Conservation (phyloP, 495 filamentous ascomycete genomes). For the Saxophila tyrrhenica region DNA sequence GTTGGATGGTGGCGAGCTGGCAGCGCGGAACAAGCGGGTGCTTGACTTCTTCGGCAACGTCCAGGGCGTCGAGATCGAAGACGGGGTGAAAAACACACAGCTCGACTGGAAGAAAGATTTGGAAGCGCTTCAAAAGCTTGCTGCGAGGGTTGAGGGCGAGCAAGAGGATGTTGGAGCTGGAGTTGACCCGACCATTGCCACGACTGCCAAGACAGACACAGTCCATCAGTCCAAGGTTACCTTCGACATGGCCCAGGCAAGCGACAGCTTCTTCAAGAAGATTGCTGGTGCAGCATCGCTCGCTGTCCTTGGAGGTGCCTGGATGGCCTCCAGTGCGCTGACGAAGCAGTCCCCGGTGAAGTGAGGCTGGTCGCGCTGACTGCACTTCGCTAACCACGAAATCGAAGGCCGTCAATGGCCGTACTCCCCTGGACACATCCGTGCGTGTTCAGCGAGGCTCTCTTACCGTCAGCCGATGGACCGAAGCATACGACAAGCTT, state of each 20-base stretch:
- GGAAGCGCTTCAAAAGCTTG: constrained; percentile 38
- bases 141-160: not conserved
- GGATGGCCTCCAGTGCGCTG: constrained; percentile 18
- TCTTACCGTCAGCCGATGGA: too few relatives aligned
- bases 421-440: too few relatives aligned
- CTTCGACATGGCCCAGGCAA: constrained; percentile 8
- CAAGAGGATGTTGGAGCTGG: not conserved
- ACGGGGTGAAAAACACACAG: constrained; percentile 2
- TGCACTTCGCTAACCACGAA: not conserved
- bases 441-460: too few relatives aligned
- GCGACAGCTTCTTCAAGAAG: constrained; percentile 15
- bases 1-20: constrained; percentile 67
- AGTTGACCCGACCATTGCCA: not conserved
- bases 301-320: constrained; percentile 8
- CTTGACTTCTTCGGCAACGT: constrained; percentile 99
- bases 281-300: constrained; percentile 12
- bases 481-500: too few relatives aligned
- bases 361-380: not conserved
- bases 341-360: not conserved
- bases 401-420: too few relatives aligned
- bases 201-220: not conserved
- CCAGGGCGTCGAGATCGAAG: constrained; percentile 86
- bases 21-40: constrained; percentile 59
- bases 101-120: constrained; percentile 61
- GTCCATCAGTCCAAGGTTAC: constrained; percentile 13